Percentiles rank a stretch among this genome's conserved stretches.
phyloP scores from a whole-genome alignment of 305 asterid species.

The Andrographis paniculata region DNA sequence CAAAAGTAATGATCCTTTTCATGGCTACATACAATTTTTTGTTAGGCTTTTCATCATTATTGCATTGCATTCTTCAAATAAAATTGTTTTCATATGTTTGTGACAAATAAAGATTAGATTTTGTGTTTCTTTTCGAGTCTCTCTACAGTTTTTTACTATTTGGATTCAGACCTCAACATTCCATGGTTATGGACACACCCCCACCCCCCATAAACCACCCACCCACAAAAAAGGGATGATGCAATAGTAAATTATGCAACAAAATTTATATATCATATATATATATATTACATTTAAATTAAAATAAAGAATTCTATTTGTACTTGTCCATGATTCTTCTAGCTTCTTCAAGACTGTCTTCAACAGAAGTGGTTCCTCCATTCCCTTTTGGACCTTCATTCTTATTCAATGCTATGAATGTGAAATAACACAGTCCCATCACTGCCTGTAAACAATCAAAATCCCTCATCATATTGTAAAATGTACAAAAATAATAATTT shows the following conservation, averaged over 20 bases:
- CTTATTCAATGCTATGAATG: slow-evolving; percentile 76
- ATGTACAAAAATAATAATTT: neutral
- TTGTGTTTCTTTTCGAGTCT: no score
- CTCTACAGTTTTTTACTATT: no score
- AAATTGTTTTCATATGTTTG: neutral
- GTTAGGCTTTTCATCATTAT: neutral
- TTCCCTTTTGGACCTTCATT: slow-evolving; percentile 71
- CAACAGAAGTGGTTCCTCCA: slow-evolving; percentile 46
- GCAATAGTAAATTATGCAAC: no score
- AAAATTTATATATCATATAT: no score
- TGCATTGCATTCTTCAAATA: neutral
- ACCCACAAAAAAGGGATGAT: no score
- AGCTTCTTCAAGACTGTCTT: slow-evolving; percentile 88
- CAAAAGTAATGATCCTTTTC: neutral
- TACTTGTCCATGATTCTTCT: slow-evolving; percentile 90
- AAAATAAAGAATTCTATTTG: slow-evolving; percentile 27
- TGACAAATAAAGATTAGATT: no score
- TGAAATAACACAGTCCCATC: slow-evolving; percentile 82
- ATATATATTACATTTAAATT: neutral
- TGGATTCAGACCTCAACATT: no score
- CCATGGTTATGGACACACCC: no score
- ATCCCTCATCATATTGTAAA: slow-evolving; percentile 8
- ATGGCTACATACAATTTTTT: neutral
- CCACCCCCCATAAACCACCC: no score
- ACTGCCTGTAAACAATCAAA: slow-evolving; percentile 46